Evolutionary conservation across 305 asterid species (phyloP), one percentile per base, ranked within the genome.

Genomic region (Plantago lanceolata): DNA sequence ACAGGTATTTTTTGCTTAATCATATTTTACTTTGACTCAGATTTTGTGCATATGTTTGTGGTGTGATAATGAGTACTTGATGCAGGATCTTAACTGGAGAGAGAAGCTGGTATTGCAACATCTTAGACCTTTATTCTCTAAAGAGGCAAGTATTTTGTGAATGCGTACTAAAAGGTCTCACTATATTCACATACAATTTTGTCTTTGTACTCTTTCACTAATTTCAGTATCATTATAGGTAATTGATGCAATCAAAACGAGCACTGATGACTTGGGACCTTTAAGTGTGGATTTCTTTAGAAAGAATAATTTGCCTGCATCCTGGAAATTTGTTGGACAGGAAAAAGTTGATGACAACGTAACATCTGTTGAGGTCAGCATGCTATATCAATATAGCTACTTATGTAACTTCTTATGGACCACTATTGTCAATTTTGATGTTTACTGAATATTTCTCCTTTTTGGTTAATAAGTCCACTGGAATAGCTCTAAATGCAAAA

Each of bases 71-170:
- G 58, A 65, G 64, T 59, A 52, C 47, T 71, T 64, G 43, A 52
- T 72, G 52, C 81, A 90, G 97, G 87, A 78, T 78, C 70, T 80
- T 35, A 79, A 76, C 77, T 94, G 97, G 97, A 82, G 95, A 73
- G 87, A 79, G 87, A 75, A 80, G 81, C 81, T 86, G 64, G 97
- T 91, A 21, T 47, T 81, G 72, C 85, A 82, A 68, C 82, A 86
- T 78, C 87, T 94, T 59, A 88, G 82, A 71, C 71, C 97, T 63
- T 57, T 94, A 55, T 78, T 88, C 60, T 80, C 94, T 19, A 85
- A 80, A 71, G 95, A 90, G 85, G 97, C 76, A 75, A 69, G 84
- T 64, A 54, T 54, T 64, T 59, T 40, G 24, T 51, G 54, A 35
- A 57, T 33, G 1, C 48, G 14, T 20, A 49, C 63, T 59, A 37